Evolutionary conservation across 495 filamentous ascomycete species (phyloP).

Genomic region (Lindgomyces ingoldianus): DNA sequence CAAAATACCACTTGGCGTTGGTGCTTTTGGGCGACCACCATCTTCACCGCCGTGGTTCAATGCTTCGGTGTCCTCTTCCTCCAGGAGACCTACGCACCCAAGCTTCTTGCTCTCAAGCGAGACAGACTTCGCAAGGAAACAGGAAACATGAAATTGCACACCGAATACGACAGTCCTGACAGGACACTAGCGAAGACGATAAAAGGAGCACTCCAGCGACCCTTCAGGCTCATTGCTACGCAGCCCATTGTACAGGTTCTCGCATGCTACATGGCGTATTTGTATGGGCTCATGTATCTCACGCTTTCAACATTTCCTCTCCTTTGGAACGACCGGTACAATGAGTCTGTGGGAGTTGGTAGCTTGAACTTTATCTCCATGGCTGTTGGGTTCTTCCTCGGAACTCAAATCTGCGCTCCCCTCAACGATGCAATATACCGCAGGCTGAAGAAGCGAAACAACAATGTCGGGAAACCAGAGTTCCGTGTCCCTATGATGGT

Average conservation of each 20-base stretch:
- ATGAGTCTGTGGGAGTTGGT: constrained; percentile 60
- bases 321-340: constrained; percentile 64
- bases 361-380: constrained; percentile 73
- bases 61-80: constrained; percentile 65
- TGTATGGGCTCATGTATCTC: constrained; percentile 74
- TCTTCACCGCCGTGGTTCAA: constrained; percentile 64
- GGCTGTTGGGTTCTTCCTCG: constrained; percentile 67
- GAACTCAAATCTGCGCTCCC: constrained; percentile 62
- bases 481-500: constrained; percentile 67
- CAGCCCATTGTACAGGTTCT: constrained; percentile 59
- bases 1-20: constrained; percentile 58
- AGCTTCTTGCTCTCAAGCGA: constrained; percentile 60
- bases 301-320: constrained; percentile 67
- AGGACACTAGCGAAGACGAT: constrained; percentile 39
- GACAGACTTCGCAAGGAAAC: constrained; percentile 62
- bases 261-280: constrained; percentile 65
- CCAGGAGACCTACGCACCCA: constrained; percentile 64
- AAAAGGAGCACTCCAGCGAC: constrained; percentile 43
- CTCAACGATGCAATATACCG: constrained; percentile 68
- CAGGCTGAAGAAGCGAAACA: constrained; percentile 60
- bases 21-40: constrained; percentile 53
- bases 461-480: constrained; percentile 61
- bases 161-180: constrained; percentile 59
- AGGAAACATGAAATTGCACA: constrained; percentile 61
- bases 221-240: constrained; percentile 53